Base-by-base conservation (phyloP, 371 early-diverging fungal species). In the Dinochytrium kinnereticum region DNA sequence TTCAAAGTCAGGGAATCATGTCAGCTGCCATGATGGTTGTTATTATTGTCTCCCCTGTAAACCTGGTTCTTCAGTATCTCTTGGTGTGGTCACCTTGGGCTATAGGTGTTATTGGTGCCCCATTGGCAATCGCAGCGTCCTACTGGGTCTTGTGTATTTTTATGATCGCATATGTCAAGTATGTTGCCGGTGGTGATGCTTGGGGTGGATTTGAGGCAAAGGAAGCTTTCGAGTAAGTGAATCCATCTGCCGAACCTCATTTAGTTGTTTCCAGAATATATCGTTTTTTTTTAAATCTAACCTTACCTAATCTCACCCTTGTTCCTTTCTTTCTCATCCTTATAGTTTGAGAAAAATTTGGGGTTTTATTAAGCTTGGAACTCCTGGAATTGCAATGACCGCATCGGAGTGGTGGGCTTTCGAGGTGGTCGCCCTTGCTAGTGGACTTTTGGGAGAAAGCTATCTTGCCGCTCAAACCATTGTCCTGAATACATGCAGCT, bases 391-490 rank as follows among this genome's bases (percentile, higher is more conserved):
- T 34, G 68, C 90, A 24, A 91, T 91, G 89, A 80, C 31, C 19
- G 21, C 49, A 24, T 33, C 69, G 19, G 80, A 78, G 38, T 81
- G 83, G 83, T 83, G 85, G 82, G 82, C 84, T 0, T 89, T 90
- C 74, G 92, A 95, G 77, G 71, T 93, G 28, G 86, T 92, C 3
- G 94, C 94, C 0, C 78, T 96, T 59, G 91, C 89, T 0, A 93
- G 95, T 1, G 86, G 86, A n/a, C 36, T 77, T 49, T 78, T 97
- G 3, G 92, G 96, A 37, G 91, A 89, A 5, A 76, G 83, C 0
- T 85, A 90, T 51, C 85, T 97, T 30, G 97, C 97, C 1, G 94
- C 95, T 21, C 96, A 96, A 75, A 89, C 92, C 33, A 88, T 96
- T 44, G 83, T 92, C 26, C 81, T 97, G 57, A 93, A 91, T 38